Conservation (phyloP, 306 rosid genomes). For the Trifolium repens region DNA sequence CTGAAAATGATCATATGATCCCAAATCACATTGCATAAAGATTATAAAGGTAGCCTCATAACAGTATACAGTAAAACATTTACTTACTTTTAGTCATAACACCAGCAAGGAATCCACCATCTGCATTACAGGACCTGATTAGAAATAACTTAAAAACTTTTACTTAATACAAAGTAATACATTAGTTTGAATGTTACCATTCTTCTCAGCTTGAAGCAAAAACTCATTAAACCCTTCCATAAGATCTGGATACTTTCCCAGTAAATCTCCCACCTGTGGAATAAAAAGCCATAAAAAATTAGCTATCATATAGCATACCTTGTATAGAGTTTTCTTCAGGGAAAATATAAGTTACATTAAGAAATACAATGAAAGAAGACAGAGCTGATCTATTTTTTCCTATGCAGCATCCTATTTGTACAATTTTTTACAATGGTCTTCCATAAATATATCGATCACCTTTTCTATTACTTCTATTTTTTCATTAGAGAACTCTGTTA, state of each 20-base stretch:
- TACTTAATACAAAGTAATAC: conserved; percentile 41
- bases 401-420: background rate
- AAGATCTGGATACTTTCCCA: conserved; percentile 37
- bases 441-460: background rate
- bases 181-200: conserved; percentile 58
- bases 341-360: conserved; percentile 16
- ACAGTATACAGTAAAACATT: conserved; percentile 41
- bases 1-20: conserved; percentile 33
- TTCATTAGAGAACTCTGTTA: background rate
- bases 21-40: conserved; percentile 32
- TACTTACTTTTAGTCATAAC: conserved; percentile 52
- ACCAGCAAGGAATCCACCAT: conserved; percentile 94
- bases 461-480: background rate
- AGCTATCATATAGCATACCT: conserved; percentile 21
- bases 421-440: background rate
- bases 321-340: conserved; percentile 6
- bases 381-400: conserved; percentile 6
- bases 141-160: conserved; percentile 44
- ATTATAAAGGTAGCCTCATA: conserved; percentile 38
- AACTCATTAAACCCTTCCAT: conserved; percentile 30
- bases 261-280: conserved; percentile 38
- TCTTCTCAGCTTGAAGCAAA: conserved; percentile 43
- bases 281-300: conserved; percentile 5
- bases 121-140: conserved; percentile 66
- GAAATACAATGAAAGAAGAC: conserved; percentile 28